Evolutionary conservation across 768 basidiomycete genomes (phyloP).

Genomic region (Rhizopogon vulgaris): DNA sequence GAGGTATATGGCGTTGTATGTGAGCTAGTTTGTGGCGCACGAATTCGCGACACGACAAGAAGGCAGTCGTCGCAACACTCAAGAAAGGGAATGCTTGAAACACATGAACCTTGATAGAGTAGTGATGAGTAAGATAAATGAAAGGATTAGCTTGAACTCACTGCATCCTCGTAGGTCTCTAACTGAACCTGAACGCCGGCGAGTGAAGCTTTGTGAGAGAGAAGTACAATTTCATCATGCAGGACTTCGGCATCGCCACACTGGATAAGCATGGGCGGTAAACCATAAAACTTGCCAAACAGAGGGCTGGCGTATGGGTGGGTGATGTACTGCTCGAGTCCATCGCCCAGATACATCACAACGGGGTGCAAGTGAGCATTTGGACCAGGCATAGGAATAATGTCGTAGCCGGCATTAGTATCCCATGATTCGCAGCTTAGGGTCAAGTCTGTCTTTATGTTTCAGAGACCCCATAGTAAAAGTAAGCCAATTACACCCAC

Average conservation of each 20-base stretch:
- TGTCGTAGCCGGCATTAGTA: conserved; percentile 81
- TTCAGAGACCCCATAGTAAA: conserved; percentile 2
- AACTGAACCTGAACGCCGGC: conserved; percentile 83
- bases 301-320: conserved; percentile 96
- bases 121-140: background rate
- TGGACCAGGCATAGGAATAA: conserved; percentile 63
- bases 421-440: conserved; percentile 99
- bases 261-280: conserved; percentile 90
- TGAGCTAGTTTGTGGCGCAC: conserved; percentile 54
- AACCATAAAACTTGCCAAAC: conserved; percentile 80
- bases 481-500: conserved; percentile 40
- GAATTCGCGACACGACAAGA: conserved; percentile 65
- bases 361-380: conserved; percentile 92
- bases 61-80: conserved; percentile 56
- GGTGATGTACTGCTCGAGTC: conserved; percentile 76
- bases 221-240: conserved; percentile 85
- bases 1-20: conserved; percentile 42
- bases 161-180: conserved; percentile 88
- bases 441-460: conserved; percentile 61
- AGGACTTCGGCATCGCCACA: conserved; percentile 92
- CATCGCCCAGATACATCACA: conserved; percentile 84
- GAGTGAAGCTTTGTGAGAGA: conserved; percentile 89
- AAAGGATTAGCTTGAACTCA: conserved; percentile 29
- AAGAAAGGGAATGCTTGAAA: conserved; percentile 88
- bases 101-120: conserved; percentile 62